Conservation (phyloP, 2,329 filamentous ascomycete species). For the Trichoderma cornu-damae region DNA sequence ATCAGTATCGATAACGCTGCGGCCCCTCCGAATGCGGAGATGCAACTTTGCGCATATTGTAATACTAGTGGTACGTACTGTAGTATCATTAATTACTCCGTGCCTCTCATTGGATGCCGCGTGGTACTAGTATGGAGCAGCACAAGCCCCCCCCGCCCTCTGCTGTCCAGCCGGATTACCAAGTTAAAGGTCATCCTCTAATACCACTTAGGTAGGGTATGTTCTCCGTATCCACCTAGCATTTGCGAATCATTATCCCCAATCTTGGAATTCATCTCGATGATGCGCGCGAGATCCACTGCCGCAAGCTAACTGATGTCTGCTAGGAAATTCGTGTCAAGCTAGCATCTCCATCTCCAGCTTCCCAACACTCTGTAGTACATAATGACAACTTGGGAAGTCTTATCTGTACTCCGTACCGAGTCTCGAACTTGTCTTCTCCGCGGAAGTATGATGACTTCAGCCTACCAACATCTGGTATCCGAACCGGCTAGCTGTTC, state of each 20-base stretch:
- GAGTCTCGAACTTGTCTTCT: background rate
- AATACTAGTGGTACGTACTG: no score
- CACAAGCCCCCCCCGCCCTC: background rate
- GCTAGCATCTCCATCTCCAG: no score
- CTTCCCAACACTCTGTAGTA: no score
- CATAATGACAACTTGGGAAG: no score
- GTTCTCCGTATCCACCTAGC: no score
- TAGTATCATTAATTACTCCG: no score
- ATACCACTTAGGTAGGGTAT: no score
- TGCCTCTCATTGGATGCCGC: slow-evolving; percentile 1
- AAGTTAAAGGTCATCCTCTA: slow-evolving; percentile 15
- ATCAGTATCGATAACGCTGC: slow-evolving; percentile 17
- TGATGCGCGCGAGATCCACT: background rate
- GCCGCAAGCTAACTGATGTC: no score
- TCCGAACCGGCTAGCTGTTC: background rate
- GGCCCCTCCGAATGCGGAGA: slow-evolving; percentile 18
- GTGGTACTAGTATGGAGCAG: background rate
- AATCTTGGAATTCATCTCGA: no score
- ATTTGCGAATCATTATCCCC: no score
- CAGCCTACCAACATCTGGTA: background rate
- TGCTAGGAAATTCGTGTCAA: no score
- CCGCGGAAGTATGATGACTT: background rate
- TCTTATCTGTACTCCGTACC: no score
- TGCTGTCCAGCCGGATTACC: slow-evolving; percentile 7
- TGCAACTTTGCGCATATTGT: background rate